Evolutionary conservation across 352 stramenopile species (phyloP), one percentile per base, ranked within the genome.

Genomic region (Pythium myriotylum): DNA sequence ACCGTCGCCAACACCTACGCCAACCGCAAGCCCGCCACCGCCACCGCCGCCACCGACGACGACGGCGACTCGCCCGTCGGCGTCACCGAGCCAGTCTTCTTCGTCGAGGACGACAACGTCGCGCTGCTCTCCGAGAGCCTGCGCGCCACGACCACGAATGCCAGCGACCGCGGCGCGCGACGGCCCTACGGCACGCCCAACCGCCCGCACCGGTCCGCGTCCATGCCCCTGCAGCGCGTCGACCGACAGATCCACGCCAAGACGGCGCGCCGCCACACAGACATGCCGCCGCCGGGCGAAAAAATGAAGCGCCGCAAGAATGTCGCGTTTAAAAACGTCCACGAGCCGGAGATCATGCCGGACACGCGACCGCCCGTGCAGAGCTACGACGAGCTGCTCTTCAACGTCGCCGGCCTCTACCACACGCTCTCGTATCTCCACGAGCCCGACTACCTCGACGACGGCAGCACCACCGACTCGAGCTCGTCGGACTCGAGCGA

Each of bases 381-480:
- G 17, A 62, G 33, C 43, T 70, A 70, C 50, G 62, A 70, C 55
- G 54, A 70, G 33, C 49, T 70, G 26, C 41, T 70, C 17, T 70
- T 70, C 39, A 61, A 62, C 37, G 62, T 70, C 24, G 62, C 54
- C 4, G 50, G 62, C 0, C 42, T 70, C 7, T 61, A 70, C 52
- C 62, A 70, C 55, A 70, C 62, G 23, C 49, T 64, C 16, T 70
- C 62, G 41, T 51, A 32, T 26, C 54, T 54, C 17, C 50, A 70
- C 50, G 50, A 61, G 9, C 8, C 62, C 20, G 52, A 70, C 52
- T 61, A 41, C 39, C n/a, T 45, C 22, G 41, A 51, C 45, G 45
- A 70, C 42, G 12, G 40, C 24, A 20, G 20, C 23, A 26, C 51
- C 14, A 59, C 51, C 51, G 51, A 59, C 51, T 46, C 49, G 49